Percentiles rank a stretch among this genome's conserved stretches.
Conservation (phyloP, 352 stramenopile species). For the Pythium guiyangense region DNA sequence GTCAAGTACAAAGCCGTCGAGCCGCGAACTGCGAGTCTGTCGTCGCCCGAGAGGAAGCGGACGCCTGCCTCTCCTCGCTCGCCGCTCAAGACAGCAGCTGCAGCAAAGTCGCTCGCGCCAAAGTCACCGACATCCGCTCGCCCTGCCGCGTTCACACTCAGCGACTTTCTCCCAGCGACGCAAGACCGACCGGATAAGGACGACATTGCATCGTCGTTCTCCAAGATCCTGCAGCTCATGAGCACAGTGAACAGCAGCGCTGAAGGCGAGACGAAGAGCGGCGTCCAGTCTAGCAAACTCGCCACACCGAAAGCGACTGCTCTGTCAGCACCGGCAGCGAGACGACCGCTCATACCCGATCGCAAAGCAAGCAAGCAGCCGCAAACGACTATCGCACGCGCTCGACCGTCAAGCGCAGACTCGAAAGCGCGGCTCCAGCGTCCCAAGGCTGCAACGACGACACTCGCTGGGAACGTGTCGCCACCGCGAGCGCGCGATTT, state of each 20-base stretch:
- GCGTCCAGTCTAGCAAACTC: background rate
- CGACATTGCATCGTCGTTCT: slow-evolving; percentile 28
- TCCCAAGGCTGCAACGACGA: background rate
- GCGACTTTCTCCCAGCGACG: background rate
- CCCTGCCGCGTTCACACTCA: background rate
- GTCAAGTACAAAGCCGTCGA: background rate
- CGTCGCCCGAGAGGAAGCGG: background rate
- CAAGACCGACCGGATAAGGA: slow-evolving; percentile 4
- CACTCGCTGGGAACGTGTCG: background rate
- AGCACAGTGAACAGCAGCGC: slow-evolving; percentile 10
- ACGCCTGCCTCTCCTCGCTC: slow-evolving; percentile 2
- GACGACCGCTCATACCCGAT: slow-evolving; percentile 6
- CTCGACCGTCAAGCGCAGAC: slow-evolving; percentile 17
- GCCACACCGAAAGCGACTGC: background rate
- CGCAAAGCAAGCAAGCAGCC: background rate
- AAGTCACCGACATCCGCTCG: background rate
- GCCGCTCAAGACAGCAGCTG: background rate
- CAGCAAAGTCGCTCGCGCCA: background rate
- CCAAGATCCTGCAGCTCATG: slow-evolving; percentile 27
- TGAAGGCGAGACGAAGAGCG: background rate
- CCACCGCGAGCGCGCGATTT: background rate
- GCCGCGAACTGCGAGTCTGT: background rate
- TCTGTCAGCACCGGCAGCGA: background rate
- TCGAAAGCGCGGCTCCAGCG: slow-evolving; percentile 5
- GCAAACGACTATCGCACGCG: background rate